Conservation (phyloP, 371 early-diverging fungal species). For the Actinomucor elegans region DNA sequence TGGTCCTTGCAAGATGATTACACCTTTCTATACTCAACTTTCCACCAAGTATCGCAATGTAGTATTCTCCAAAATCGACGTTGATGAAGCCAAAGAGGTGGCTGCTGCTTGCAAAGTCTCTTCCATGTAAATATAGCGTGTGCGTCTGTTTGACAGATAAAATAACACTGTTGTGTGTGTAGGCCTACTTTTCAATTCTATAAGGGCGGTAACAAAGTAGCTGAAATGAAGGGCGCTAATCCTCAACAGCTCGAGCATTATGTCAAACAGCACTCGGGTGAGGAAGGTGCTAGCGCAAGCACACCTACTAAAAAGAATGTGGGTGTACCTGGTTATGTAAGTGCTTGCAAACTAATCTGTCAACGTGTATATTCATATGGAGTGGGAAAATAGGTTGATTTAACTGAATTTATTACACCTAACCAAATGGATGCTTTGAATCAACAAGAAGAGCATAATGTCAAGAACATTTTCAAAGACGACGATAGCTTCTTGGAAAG, state of each 20-base stretch:
- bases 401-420: slow-evolving; percentile 67
- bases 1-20: slow-evolving; percentile 61
- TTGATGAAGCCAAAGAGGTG: slow-evolving; percentile 48
- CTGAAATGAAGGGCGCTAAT: slow-evolving; percentile 72
- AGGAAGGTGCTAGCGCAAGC: slow-evolving; percentile 10
- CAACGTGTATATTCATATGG: too few species aligned
- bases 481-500: slow-evolving; percentile 73
- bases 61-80: slow-evolving; percentile 64
- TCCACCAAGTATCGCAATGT: slow-evolving; percentile 51
- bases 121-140: slow-evolving; percentile 51
- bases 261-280: slow-evolving; percentile 61
- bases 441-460: slow-evolving; percentile 71
- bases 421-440: slow-evolving; percentile 89
- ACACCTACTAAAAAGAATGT: slow-evolving; percentile 31
- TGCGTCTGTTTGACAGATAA: background rate
- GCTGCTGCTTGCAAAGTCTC: slow-evolving; percentile 31
- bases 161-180: background rate
- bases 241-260: slow-evolving; percentile 49
- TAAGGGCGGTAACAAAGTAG: slow-evolving; percentile 63
- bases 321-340: slow-evolving; percentile 60
- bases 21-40: slow-evolving; percentile 58
- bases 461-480: slow-evolving; percentile 75
- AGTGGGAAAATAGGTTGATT: slow-evolving; percentile 66
- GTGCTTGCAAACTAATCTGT: background rate
- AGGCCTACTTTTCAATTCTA: slow-evolving; percentile 70